Evolutionary conservation across 2,329 filamentous ascomycete genomes (phyloP).

Genomic region (Sporothrix curviconia): DNA sequence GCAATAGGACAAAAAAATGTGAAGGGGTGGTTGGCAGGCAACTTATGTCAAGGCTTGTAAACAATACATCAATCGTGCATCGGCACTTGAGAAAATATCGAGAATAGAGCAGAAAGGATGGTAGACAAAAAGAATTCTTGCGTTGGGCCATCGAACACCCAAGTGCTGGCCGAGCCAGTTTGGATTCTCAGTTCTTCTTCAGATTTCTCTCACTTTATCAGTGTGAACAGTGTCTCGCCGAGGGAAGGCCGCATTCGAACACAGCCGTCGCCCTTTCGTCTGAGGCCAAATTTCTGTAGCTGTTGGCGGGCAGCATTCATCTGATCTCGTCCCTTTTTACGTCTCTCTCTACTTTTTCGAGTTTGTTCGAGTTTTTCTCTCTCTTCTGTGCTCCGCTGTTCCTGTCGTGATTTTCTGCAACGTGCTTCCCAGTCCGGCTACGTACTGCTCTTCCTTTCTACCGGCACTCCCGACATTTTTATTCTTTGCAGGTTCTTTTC

Average conservation of each 20-base stretch:
- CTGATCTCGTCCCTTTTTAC: background rate
- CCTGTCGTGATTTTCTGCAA: background rate
- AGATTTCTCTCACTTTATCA: background rate
- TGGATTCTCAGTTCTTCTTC: background rate
- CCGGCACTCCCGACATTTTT: no score
- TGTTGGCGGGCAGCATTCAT: background rate
- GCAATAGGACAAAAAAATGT: no score
- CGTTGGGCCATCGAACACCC: no score
- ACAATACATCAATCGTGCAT: no score
- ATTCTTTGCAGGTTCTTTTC: no score
- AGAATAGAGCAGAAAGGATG: no score
- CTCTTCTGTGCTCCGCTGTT: background rate
- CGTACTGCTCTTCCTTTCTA: background rate
- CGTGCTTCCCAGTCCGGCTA: conserved; percentile 4
- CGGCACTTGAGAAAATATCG: no score
- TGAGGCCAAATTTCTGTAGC: background rate
- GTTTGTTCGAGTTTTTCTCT: background rate
- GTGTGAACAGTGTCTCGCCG: background rate
- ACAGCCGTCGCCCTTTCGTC: no score
- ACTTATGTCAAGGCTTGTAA: no score
- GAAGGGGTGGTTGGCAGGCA: no score
- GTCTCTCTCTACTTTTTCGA: background rate
- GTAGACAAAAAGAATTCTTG: no score
- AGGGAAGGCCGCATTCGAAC: background rate
- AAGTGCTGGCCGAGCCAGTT: no score